A percentile compares a stretch with the other conserved stretches of the same genome.
Evolutionary conservation across 805 yeast genomes (phyloP).

Genomic region (Scheffersomyces coipomensis): DNA sequence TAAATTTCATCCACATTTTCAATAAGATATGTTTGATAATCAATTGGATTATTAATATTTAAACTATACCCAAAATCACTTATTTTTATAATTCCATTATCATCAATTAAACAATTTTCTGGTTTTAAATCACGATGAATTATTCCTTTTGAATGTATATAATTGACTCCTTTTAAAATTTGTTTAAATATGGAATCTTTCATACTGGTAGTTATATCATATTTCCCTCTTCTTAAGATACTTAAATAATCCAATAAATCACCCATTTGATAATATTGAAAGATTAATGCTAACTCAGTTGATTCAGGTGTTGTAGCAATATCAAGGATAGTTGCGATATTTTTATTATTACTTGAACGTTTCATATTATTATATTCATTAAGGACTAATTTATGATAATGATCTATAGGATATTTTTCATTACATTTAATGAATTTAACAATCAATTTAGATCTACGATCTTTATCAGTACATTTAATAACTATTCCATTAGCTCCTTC

Average conservation of each 20-base stretch:
- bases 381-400: slow-evolving; percentile 21
- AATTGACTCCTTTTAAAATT: slow-evolving; percentile 43
- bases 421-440: slow-evolving; percentile 30
- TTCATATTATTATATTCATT: slow-evolving; percentile 30
- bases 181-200: slow-evolving; percentile 48
- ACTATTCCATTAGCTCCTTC: slow-evolving; percentile 45
- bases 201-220: slow-evolving; percentile 28
- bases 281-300: slow-evolving; percentile 30
- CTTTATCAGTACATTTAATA: slow-evolving; percentile 26
- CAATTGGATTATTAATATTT: slow-evolving; percentile 20
- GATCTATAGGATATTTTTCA: slow-evolving; percentile 6
- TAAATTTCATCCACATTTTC: slow-evolving; percentile 18
- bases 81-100: slow-evolving; percentile 42
- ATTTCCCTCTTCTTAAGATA: slow-evolving; percentile 31
- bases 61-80: slow-evolving; percentile 54
- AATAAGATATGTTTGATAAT: slow-evolving; percentile 12
- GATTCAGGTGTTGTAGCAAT: slow-evolving; percentile 14
- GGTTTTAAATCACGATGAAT: slow-evolving; percentile 57
- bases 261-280: slow-evolving; percentile 45
- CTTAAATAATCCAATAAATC: slow-evolving; percentile 47
- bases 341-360: slow-evolving; percentile 21
- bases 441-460: slow-evolving; percentile 18
- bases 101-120: slow-evolving; percentile 49
- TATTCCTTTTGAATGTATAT: slow-evolving; percentile 40
- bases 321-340: slow-evolving; percentile 27